Base-by-base conservation (phyloP, 2,329 filamentous ascomycete genomes). In the Diaporthe ilicicola region DNA sequence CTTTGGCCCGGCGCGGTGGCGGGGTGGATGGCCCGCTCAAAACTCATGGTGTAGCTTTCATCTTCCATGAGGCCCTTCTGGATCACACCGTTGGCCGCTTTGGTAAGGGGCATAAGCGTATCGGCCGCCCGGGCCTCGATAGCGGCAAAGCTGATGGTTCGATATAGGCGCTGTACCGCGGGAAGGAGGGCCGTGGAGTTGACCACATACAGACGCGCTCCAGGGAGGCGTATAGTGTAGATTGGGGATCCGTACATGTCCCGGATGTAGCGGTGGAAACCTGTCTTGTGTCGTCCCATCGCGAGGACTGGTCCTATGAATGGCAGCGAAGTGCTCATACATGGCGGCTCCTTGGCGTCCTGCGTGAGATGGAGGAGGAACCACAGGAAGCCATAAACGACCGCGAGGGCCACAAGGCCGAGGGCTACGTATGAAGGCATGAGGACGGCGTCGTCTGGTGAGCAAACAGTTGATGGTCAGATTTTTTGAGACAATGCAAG, bases 151-250 rank as follows among this genome's bases (percentile, higher is more conserved):
- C 24, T 39, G 48, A 66, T 37, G n/a, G 48, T 66, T 34, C 27
- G 53, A n/a, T n/a, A 39, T 22, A 39, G 48, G 12, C 34, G 29
- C 15, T 66, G 62, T 3, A 66, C 1, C n/a, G 62, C 48, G 8
- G 62, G 46, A 5, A 66, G 53, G n/a, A 66, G 62, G 10, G 29
- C 27, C 19, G 37, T n/a, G 9, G 62, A 42, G 32, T 66, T 66
- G n/a, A 66, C 37, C 17, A 66, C 12, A 13, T 66, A 66, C 4
- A 53, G 53, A 4, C 62, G 62, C n/a, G 15, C n/a, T 22, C 48
- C 62, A 5, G 62, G 62, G 17, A 66, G 22, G 62, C 62, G 62
- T 15, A 66, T 46, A 19, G 62, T 66, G 46, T 66, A 66, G 32
- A 53, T 66, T 24, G 62, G 62, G 24, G 42, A 32, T 10, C 62